These are phyloP conservation scores for Backusella morwellensis DNA, from an alignment of 192 early-diverging fungal genomes.

Conservation along the genomic window DNA sequence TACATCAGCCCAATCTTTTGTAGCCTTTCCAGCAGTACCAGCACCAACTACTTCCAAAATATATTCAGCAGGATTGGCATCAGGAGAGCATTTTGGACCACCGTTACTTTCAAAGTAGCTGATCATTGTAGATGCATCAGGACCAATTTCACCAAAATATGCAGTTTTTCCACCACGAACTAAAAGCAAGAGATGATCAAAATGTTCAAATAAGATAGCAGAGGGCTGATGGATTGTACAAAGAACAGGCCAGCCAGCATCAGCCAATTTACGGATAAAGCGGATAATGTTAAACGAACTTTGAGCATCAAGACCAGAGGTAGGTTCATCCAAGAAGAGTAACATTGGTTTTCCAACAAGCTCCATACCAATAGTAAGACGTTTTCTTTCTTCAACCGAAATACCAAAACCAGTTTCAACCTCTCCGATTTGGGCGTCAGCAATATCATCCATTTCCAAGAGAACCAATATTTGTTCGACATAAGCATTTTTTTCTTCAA, in stretches of 20 bases:
- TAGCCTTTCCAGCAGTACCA: slow-evolving; percentile 48
- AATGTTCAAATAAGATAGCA: slow-evolving; percentile 76
- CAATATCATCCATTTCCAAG: slow-evolving; percentile 62
- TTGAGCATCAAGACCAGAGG: slow-evolving; percentile 76
- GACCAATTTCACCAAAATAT: slow-evolving; percentile 80
- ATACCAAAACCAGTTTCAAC: slow-evolving; percentile 61
- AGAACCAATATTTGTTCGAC: slow-evolving; percentile 52
- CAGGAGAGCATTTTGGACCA: slow-evolving; percentile 59
- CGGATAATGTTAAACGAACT: slow-evolving; percentile 72
- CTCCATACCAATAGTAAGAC: slow-evolving; percentile 82
- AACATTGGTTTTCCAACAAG: slow-evolving; percentile 76
- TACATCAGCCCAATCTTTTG: slow-evolving; percentile 67
- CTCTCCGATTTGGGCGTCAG: slow-evolving; percentile 55
- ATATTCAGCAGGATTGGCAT: slow-evolving; percentile 83
- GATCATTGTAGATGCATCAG: slow-evolving; percentile 61
- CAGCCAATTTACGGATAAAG: slow-evolving; percentile 66
- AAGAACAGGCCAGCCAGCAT: slow-evolving; percentile 67
- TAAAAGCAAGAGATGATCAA: slow-evolving; percentile 79
- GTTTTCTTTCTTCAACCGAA: slow-evolving; percentile 78
- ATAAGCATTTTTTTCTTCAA: slow-evolving; percentile 45
- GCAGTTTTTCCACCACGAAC: slow-evolving; percentile 79
- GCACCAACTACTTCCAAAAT: slow-evolving; percentile 80
- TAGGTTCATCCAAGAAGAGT: slow-evolving; percentile 75
- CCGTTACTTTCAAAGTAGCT: slow-evolving; percentile 74
- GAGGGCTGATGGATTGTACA: slow-evolving; percentile 90